These are phyloP conservation scores for Kwoniella sp. DNA, from an alignment of 768 basidiomycete species.

Conservation along the genomic window DNA sequence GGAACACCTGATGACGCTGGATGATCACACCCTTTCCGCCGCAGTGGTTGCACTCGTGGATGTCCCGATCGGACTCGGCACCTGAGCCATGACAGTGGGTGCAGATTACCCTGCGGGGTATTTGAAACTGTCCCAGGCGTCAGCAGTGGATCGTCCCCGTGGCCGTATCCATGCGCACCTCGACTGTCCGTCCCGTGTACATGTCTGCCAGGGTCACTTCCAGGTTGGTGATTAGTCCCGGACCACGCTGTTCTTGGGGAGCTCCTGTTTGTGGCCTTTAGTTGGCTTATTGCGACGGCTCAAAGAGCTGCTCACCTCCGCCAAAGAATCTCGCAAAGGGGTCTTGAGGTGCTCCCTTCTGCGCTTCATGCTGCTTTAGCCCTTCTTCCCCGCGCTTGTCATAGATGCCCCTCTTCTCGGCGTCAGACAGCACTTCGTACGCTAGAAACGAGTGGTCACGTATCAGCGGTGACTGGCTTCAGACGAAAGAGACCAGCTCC, in stretches of 20 bases:
- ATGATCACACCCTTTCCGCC: conserved; percentile 79
- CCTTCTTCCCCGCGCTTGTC: conserved; percentile 92
- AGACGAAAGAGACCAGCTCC: not conserved
- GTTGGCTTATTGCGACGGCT: not conserved
- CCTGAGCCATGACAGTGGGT: conserved; percentile 96
- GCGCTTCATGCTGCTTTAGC: conserved; percentile 72
- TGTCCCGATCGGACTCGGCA: conserved; percentile 80
- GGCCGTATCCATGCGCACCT: conserved; percentile 55
- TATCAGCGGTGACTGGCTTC: conserved; percentile 36
- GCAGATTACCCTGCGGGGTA: conserved; percentile 86
- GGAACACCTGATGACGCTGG: conserved; percentile 89
- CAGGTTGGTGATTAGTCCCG: conserved; percentile 50
- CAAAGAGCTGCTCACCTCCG: conserved; percentile 51
- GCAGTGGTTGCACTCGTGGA: conserved; percentile 80
- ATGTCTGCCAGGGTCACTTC: conserved; percentile 84
- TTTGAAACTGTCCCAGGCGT: conserved; percentile 65
- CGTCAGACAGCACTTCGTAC: conserved; percentile 90
- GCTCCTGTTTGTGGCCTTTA: conserved; percentile 10
- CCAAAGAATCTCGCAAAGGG: conserved; percentile 92
- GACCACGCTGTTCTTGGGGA: conserved; percentile 49
- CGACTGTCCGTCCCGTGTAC: conserved; percentile 80
- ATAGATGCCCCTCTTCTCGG: conserved; percentile 86
- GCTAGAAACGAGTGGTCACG: conserved; percentile 52
- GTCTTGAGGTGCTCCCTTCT: conserved; percentile 77
- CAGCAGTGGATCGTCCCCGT: not conserved